phyloP scores from a whole-genome alignment of 106 monocot genomes.

The Apostasia ramifera region DNA sequence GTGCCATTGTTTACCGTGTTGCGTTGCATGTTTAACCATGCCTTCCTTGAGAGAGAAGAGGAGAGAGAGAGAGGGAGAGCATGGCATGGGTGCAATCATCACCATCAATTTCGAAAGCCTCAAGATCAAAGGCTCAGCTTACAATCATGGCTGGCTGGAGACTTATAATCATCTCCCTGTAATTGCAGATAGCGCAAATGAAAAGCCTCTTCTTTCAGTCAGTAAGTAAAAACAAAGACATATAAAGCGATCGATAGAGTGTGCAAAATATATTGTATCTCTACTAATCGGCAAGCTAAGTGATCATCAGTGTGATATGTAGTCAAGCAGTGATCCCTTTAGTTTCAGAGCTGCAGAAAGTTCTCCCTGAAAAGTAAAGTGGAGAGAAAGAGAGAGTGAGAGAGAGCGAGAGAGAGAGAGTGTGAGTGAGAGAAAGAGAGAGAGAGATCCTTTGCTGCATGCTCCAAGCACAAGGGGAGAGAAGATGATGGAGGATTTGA shows the following conservation, averaged over 20 bases:
- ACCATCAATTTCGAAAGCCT: slow-evolving; percentile 7
- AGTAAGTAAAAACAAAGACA: neutral
- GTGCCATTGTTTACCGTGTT: too few relatives aligned
- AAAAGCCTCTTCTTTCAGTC: slow-evolving; percentile 7
- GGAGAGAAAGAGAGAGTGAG: neutral
- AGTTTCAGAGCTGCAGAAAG: slow-evolving; percentile 19
- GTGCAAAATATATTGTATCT: neutral
- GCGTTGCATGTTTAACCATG: too few relatives aligned
- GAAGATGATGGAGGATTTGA: neutral
- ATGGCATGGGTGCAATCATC: slow-evolving; percentile 7
- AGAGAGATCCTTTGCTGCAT: neutral
- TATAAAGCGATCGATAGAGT: neutral
- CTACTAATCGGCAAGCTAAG: neutral
- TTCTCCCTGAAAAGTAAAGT: slow-evolving; percentile 7
- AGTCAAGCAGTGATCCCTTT: neutral
- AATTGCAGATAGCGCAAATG: slow-evolving; percentile 6
- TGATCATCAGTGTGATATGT: neutral
- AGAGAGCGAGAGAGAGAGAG: slow-evolving; percentile 5
- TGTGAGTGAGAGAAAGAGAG: neutral
- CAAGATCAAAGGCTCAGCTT: slow-evolving; percentile 6
- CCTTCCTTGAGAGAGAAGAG: neutral
- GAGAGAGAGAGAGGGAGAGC: neutral
- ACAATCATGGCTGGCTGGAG: neutral
- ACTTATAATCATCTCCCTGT: slow-evolving; percentile 12
- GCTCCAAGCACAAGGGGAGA: neutral